Evolutionary conservation across 768 basidiomycete species (phyloP).

Genomic region (Boletus subparvulus): DNA sequence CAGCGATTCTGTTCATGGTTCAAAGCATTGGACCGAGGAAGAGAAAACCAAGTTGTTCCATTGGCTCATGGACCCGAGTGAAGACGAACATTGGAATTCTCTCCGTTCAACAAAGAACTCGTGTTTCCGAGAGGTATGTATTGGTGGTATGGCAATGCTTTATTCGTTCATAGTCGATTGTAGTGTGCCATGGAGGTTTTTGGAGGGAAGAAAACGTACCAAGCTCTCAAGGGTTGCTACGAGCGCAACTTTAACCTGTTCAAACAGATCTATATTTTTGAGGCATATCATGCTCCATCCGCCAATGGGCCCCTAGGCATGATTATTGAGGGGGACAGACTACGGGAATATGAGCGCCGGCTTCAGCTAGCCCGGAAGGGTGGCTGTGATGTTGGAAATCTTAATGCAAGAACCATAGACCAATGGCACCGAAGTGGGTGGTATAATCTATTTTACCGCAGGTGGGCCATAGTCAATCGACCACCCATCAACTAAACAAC

Average conservation of each 20-base stretch:
- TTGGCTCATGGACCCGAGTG: slow-evolving; percentile 71
- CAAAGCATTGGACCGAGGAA: slow-evolving; percentile 85
- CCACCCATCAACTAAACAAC: not conserved
- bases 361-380: slow-evolving; percentile 63
- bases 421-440: slow-evolving; percentile 78
- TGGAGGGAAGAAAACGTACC: slow-evolving; percentile 75
- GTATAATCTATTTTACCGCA: slow-evolving; percentile 70
- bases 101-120: slow-evolving; percentile 81
- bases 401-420: slow-evolving; percentile 71
- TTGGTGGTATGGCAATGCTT: not conserved
- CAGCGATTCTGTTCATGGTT: slow-evolving; percentile 50
- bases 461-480: slow-evolving; percentile 39
- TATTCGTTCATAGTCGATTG: slow-evolving; percentile 1
- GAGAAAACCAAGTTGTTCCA: slow-evolving; percentile 76
- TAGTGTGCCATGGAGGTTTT: slow-evolving; percentile 75
- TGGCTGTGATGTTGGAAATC: slow-evolving; percentile 69
- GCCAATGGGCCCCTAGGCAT: slow-evolving; percentile 40
- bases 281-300: slow-evolving; percentile 42
- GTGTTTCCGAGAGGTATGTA: slow-evolving; percentile 69
- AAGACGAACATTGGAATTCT: slow-evolving; percentile 77
- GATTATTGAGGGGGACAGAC: slow-evolving; percentile 59
- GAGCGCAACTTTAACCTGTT: slow-evolving; percentile 84
- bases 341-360: slow-evolving; percentile 71
- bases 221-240: slow-evolving; percentile 82
- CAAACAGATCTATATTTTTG: slow-evolving; percentile 78